Evolutionary conservation across 805 yeast species (phyloP).

Genomic region (Candida arabinofermentans): DNA sequence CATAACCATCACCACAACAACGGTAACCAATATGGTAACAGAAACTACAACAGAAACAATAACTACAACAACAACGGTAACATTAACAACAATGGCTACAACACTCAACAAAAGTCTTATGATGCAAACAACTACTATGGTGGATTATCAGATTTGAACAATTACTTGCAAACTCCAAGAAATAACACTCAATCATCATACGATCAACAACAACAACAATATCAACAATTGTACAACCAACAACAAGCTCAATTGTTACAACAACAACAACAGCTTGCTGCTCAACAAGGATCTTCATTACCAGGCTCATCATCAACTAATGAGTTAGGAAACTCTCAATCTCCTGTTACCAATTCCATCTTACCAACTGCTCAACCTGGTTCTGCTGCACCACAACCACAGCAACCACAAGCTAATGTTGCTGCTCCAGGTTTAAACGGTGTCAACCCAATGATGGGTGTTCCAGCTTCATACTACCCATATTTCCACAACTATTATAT

Average conservation of each 20-base stretch:
- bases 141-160: conserved; percentile 24
- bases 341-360: conserved; percentile 18
- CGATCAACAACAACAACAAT: conserved; percentile 24
- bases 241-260: conserved; percentile 14
- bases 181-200: conserved; percentile 21
- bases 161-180: conserved; percentile 23
- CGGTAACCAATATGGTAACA: conserved; percentile 14
- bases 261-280: conserved; percentile 10
- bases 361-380: conserved; percentile 9
- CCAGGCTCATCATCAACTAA: conserved; percentile 13
- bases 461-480: conserved; percentile 29
- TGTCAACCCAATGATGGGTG: conserved; percentile 28
- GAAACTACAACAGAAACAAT: conserved; percentile 14
- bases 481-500: conserved; percentile 29
- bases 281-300: conserved; percentile 15
- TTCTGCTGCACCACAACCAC: conserved; percentile 7
- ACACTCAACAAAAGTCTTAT: conserved; percentile 18
- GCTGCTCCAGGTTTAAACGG: conserved; percentile 21
- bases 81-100: conserved; percentile 16
- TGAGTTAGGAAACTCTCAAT: conserved; percentile 14
- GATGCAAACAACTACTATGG: conserved; percentile 18
- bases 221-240: conserved; percentile 19
- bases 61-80: conserved; percentile 20
- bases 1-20: conserved; percentile 4
- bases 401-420: conserved; percentile 9